phyloP scores from a whole-genome alignment of 306 rosid species.

The Begonia fuchsioides region DNA sequence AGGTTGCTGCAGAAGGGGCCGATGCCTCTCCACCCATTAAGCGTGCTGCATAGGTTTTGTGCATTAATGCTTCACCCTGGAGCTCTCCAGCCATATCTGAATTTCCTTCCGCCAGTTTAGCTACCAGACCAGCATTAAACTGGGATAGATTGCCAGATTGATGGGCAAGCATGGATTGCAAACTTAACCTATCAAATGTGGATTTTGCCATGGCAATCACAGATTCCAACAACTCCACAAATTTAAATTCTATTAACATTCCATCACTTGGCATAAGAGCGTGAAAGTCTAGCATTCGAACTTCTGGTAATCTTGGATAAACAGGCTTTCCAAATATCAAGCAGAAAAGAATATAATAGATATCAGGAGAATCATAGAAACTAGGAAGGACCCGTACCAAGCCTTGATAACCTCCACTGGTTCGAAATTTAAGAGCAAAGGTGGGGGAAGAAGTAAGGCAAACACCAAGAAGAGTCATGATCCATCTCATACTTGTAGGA shows the following conservation, averaged over 20 bases:
- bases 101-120: constrained; percentile 91
- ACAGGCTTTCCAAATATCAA: constrained; percentile 94
- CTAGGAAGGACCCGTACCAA: constrained; percentile 83
- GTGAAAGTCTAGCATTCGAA: constrained; percentile 97
- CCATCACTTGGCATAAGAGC: constrained; percentile 97
- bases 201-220: constrained; percentile 87
- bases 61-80: constrained; percentile 99
- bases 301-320: constrained; percentile 97
- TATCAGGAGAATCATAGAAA: constrained; percentile 95
- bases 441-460: constrained; percentile 94
- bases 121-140: constrained; percentile 92
- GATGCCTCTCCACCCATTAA: constrained; percentile 99
- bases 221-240: constrained; percentile 78
- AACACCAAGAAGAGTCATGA: constrained; percentile 98
- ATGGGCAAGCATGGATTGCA: constrained; percentile 92
- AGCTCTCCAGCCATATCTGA: constrained; percentile 98
- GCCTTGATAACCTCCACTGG: constrained; percentile 96
- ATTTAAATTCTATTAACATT: constrained; percentile 49
- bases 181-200: constrained; percentile 80
- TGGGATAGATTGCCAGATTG: constrained; percentile 89
- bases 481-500: constrained; percentile 99
- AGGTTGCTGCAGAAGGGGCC: constrained; percentile 96
- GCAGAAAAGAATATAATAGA: constrained; percentile 92
- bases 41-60: constrained; percentile 99
- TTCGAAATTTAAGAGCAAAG: constrained; percentile 81